These are phyloP conservation scores for Sporothrix luriei DNA, from an alignment of 2,329 filamentous ascomycete species.

Conservation along the genomic window DNA sequence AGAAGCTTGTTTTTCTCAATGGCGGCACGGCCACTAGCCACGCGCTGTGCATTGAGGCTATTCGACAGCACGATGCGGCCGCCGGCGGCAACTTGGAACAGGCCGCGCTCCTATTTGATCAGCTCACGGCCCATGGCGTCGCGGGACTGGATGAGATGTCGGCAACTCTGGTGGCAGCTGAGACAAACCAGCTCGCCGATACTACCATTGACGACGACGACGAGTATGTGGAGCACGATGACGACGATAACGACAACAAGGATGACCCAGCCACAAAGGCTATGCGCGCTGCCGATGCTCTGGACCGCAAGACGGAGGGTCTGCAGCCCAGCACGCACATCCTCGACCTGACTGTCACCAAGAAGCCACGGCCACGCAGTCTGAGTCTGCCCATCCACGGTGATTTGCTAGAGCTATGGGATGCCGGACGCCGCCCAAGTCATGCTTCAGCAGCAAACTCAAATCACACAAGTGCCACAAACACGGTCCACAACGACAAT, in stretches of 20 bases:
- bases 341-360: conserved; percentile 49
- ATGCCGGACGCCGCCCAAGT: conserved; percentile 24
- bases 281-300: conserved; percentile 39
- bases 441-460: conserved; percentile 38
- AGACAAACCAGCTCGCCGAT: conserved; percentile 5
- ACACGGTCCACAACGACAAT: conserved; percentile 38
- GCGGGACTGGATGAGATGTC: conserved; percentile 42
- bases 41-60: conserved; percentile 56
- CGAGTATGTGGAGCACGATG: conserved; percentile 44
- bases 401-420: conserved; percentile 20
- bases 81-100: conserved; percentile 53
- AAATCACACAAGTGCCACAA: not conserved
- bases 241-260: conserved; percentile 35
- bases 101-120: conserved; percentile 56
- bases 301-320: conserved; percentile 58
- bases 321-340: conserved; percentile 54
- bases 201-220: conserved; percentile 30
- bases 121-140: conserved; percentile 55
- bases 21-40: conserved; percentile 61
- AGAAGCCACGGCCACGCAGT: conserved; percentile 48
- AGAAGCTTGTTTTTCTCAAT: conserved; percentile 60
- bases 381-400: conserved; percentile 55
- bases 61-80: conserved; percentile 51
- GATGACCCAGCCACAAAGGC: conserved; percentile 56
- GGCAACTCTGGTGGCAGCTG: not conserved